Conservation (phyloP, 78 protist genomes). For the Guillardia theta region DNA sequence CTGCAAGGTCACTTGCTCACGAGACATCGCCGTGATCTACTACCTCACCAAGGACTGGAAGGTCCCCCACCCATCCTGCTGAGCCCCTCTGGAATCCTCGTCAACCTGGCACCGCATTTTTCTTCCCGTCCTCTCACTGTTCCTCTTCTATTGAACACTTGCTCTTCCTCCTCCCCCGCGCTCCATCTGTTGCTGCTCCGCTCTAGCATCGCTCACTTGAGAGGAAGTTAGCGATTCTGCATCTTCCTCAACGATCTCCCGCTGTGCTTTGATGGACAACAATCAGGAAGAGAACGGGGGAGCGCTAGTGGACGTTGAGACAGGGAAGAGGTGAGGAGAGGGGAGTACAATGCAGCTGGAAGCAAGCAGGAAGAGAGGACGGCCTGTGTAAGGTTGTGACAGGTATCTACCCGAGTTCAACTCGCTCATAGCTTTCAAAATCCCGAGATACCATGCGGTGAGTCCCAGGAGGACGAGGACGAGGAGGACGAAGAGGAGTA, state of each 20-base stretch:
- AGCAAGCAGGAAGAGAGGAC: too few relatives aligned
- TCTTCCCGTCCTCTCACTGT: background rate
- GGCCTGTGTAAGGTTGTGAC: background rate
- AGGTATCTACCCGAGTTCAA: background rate
- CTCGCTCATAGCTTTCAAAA: background rate
- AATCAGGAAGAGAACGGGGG: background rate
- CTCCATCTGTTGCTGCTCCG: background rate
- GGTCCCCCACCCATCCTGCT: background rate
- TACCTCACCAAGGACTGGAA: constrained; percentile 13
- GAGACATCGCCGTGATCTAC: background rate
- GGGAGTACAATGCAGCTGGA: too few relatives aligned
- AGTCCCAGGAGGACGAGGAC: too few relatives aligned
- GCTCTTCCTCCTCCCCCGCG: background rate
- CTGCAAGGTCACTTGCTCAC: background rate
- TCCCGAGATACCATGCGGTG: background rate
- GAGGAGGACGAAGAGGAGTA: too few relatives aligned
- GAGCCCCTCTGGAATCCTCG: background rate
- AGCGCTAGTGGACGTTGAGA: background rate
- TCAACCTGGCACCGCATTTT: background rate
- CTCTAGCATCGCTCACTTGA: too few relatives aligned
- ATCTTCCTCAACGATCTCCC: too few relatives aligned
- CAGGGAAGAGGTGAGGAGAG: too few relatives aligned
- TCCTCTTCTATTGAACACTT: background rate
- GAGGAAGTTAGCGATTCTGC: too few relatives aligned
- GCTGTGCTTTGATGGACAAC: too few relatives aligned